These are phyloP conservation scores for Gyrodon lividus DNA, from an alignment of 768 basidiomycete genomes.

Conservation along the genomic window DNA sequence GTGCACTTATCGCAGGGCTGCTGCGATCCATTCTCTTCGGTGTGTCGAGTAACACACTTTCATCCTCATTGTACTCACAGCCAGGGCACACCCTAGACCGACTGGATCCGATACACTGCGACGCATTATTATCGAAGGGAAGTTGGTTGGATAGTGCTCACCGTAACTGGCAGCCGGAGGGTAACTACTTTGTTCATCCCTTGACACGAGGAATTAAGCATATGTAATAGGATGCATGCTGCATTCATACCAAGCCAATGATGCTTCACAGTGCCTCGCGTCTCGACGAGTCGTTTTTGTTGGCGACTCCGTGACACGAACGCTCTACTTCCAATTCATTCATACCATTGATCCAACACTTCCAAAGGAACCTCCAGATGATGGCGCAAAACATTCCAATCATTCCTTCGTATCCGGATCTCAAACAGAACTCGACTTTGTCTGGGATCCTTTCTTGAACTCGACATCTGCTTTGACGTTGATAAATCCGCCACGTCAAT, in stretches of 20 bases:
- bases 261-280: conserved; percentile 55
- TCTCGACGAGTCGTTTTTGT: conserved; percentile 68
- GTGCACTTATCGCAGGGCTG: conserved; percentile 45
- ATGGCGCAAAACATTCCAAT: conserved; percentile 70
- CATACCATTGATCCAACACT: conserved; percentile 57
- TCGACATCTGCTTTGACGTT: conserved; percentile 50
- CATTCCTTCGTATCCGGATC: conserved; percentile 46
- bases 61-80: conserved; percentile 4
- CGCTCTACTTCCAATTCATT: conserved; percentile 74
- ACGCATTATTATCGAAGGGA: conserved; percentile 66
- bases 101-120: conserved; percentile 71
- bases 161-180: conserved; percentile 86
- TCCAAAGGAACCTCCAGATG: conserved; percentile 50
- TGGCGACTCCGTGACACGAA: conserved; percentile 82
- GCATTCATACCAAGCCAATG: conserved; percentile 55
- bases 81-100: conserved; percentile 46
- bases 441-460: conserved; percentile 91
- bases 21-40: conserved; percentile 44
- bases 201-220: conserved; percentile 5
- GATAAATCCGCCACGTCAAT: conserved; percentile 28
- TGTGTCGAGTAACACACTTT: conserved; percentile 25
- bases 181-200: conserved; percentile 36
- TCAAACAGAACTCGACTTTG: conserved; percentile 54
- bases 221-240: conserved; percentile 72
- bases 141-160: conserved; percentile 71